These are phyloP conservation scores for Ustilago crameri DNA, from an alignment of 1,284 basidiomycete genomes.

Conservation along the genomic window DNA sequence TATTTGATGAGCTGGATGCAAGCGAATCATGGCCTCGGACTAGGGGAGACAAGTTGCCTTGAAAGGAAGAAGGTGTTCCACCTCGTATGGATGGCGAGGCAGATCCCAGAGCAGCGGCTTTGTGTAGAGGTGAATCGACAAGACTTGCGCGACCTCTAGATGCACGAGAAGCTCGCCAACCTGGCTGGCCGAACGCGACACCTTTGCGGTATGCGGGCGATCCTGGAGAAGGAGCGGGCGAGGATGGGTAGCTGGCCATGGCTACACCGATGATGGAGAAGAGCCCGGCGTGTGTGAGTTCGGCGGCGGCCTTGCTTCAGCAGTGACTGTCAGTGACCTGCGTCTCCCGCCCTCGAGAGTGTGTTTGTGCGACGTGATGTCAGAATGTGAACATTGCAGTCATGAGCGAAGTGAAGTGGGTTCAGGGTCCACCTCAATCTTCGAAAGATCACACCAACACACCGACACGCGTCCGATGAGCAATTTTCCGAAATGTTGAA, in stretches of 20 bases:
- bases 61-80: conserved; percentile 21
- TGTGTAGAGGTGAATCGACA: conserved; percentile 28
- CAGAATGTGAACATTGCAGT: conserved; percentile 4
- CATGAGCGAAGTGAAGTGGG: no score
- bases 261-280: neutral
- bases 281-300: neutral
- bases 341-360: no score
- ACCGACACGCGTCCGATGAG: neutral
- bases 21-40: conserved; percentile 8
- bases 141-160: conserved; percentile 32
- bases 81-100: conserved; percentile 18
- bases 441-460: conserved; percentile 21
- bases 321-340: no score
- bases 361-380: conserved; percentile 13
- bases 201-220: conserved; percentile 49
- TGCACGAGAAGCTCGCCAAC: conserved; percentile 44
- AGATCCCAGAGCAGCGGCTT: conserved; percentile 4
- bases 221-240: conserved; percentile 29
- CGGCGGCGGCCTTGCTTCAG: no score
- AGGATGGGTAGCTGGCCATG: conserved; percentile 30
- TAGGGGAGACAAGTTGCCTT: conserved; percentile 17
- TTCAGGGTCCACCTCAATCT: conserved; percentile 19
- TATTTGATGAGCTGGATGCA: conserved; percentile 7
- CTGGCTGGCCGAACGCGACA: conserved; percentile 50
- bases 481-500: neutral